Base-by-base conservation (phyloP, 495 filamentous ascomycete genomes). In the Geoglossum glabrum region DNA sequence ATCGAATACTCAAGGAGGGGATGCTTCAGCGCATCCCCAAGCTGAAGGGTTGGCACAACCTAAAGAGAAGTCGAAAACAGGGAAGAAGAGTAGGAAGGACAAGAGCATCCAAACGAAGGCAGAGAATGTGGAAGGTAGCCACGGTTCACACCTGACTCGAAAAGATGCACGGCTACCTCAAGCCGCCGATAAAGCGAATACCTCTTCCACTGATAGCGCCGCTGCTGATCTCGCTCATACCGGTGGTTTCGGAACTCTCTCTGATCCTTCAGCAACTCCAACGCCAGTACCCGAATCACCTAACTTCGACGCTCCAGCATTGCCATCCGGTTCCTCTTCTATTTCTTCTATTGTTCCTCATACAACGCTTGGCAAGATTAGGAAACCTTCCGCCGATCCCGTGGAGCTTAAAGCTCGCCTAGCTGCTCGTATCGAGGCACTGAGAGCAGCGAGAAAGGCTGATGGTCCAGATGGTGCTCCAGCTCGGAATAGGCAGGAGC, bases 391-490 rank as follows among this genome's bases (percentile, higher is more conserved):
- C 62, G 67, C 77, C 59, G 83, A 87, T 64, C 79, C 81, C 28
- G 77, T 83, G 57, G 75, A 80, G 19, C 73, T 94, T 38, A 80
- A 81, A 65, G 77, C 81, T 31, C 84, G 88, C 26, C 74, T 98
- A 47, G 77, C 82, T 50, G 84, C 82, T 61, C 85, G 79, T 57
- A 86, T 98, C 55, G 82, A 89, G 61, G 82, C 79, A 27, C 78
- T 98, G 26, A 84, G 89, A 55, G 84, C 85, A 0, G 76, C 75
- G 26, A 82, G 88, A 52, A 90, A 92, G 64, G 88, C 89, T 25
- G 85, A 90, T 61, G 86, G 83, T 15, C 74, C 78, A 5, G 78
- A 94, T 64, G 86, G 86, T 61, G 79, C 81, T 59, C 84, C 86
- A 27, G 82, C 90, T 43, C 78, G 82, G 49, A 92, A 82, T 57